phyloP scores from a whole-genome alignment of 1,139 yeast genomes.

The Hansenula sp. region DNA sequence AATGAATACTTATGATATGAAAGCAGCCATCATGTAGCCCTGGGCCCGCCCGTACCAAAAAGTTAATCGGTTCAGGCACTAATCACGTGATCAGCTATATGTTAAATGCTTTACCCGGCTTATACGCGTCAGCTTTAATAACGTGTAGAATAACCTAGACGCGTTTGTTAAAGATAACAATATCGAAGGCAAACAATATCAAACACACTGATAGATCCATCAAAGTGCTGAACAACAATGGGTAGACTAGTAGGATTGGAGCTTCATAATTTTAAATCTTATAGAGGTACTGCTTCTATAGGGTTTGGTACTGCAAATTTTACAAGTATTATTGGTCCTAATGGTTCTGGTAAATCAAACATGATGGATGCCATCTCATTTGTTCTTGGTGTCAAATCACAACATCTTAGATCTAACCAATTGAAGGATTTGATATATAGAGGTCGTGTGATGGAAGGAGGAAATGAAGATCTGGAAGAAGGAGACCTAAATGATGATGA shows the following conservation, averaged over 20 bases:
- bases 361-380: slow-evolving; percentile 98
- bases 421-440: slow-evolving; percentile 78
- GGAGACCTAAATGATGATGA: slow-evolving; percentile 28
- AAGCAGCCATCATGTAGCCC: too few species aligned
- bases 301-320: slow-evolving; percentile 83
- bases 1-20: too few species aligned
- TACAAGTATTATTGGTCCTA: slow-evolving; percentile 94
- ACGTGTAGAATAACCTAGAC: neutral
- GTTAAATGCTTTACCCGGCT: neutral
- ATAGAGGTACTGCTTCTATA: slow-evolving; percentile 67
- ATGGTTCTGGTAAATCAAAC: slow-evolving; percentile 96
- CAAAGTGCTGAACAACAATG: slow-evolving; percentile 41
- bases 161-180: neutral
- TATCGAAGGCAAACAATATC: neutral
- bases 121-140: too few species aligned
- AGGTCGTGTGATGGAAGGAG: slow-evolving; percentile 40
- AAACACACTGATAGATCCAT: too few species aligned
- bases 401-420: slow-evolving; percentile 71
- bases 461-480: slow-evolving; percentile 16
- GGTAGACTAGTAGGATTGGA: slow-evolving; percentile 75
- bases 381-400: slow-evolving; percentile 81
- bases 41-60: too few species aligned
- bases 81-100: too few species aligned
- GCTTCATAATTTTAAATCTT: slow-evolving; percentile 85
- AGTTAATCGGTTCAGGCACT: too few species aligned